Base-by-base conservation (phyloP, 306 rosid genomes). In the Cicer pinnatifidum region DNA sequence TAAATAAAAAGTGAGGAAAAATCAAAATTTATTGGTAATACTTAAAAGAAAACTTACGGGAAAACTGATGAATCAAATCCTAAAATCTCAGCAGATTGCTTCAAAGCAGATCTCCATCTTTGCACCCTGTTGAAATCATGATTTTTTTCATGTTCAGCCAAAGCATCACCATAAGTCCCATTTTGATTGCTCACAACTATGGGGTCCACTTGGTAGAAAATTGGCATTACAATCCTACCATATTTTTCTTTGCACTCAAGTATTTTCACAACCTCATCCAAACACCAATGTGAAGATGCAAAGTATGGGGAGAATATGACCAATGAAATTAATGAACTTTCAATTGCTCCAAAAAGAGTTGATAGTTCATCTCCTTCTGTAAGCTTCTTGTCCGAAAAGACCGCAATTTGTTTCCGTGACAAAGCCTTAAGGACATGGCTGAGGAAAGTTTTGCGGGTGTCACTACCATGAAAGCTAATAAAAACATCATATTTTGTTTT, bases 201-300 rank as follows among this genome's bases (percentile, higher is more conserved):
- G 0, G 80, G 73, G 5, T 53, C 53, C 1, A 81, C 68, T 0
- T 41, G 44, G 53, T 69, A 81, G 54, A 81, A 77, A 40, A 77
- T 28, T 8, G 81, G 81, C 0, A 77, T 3, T 0, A 77, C n/a
- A 46, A 68, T 59, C 15, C 61, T 75, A 1, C 71, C 75, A 37
- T 58, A 0, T 17, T 50, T 50, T 39, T 2, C 45, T 12, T 61
- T 69, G 2, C 76, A 69, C 35, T 78, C 81, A 11, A 78, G 10
- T 17, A 78, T 68, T 13, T 78, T 78, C 53, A 11, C 77, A 7
- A 80, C 44, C 35, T 80, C 80, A 0, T 9, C 33, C 71, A 78
- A 20, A 60, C 81, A 78, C 81, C 81, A 75, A 11, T 0, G 4
- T 5, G 82, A 78, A 63, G 59, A 71, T 19, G 82, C 72, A 71